Evolutionary conservation across 2,329 filamentous ascomycete species (phyloP), one percentile per base, ranked within the genome.

Genomic region (Sarocladium kiliense): DNA sequence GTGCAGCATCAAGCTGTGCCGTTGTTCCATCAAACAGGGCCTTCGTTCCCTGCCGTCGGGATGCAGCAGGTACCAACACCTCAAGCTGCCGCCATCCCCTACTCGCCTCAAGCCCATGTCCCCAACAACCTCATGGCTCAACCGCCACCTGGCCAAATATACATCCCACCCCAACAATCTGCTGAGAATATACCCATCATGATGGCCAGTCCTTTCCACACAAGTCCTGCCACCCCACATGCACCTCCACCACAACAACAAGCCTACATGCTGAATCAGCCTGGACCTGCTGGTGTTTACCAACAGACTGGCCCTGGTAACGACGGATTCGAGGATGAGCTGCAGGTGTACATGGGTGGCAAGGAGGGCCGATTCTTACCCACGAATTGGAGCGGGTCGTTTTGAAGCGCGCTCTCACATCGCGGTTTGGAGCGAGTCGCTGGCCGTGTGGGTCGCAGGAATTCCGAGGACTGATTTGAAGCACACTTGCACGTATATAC

Each of bases 281-380:
- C 7, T 6, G 30, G 53, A 5, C n/a, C 41, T 19, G 34, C 14
- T 23, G 37, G 23, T n/a, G 18, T 55, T 12, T 58, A 59, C 10
- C 53, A 58, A 14, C 58, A 55, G 34, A 32, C 72, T 3, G 65
- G 63, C 2, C 67, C 69, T n/a, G 62, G 66, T 7, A 71, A 71
- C 42, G 77, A 79, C 55, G 76, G 76, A 1, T 79, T 74, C 57
- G 73, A 77, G 58, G 67, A 63, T 9, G 77, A 78, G 61, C 61
- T 79, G 53, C 73, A 74, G 57, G 70, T 69, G 47, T 74, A 74
- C 55, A 69, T 77, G 23, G 66, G 74, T 37, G 75, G 74, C 2
- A 63, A 68, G 1, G 30, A 59, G 3, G 21, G 30, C 19, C 32
- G 23, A 3, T 27, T 18, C 58, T 36, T 59, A 32, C 54, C 53